phyloP scores from a whole-genome alignment of 192 early-diverging fungal species.

The Pilaira anomala region DNA sequence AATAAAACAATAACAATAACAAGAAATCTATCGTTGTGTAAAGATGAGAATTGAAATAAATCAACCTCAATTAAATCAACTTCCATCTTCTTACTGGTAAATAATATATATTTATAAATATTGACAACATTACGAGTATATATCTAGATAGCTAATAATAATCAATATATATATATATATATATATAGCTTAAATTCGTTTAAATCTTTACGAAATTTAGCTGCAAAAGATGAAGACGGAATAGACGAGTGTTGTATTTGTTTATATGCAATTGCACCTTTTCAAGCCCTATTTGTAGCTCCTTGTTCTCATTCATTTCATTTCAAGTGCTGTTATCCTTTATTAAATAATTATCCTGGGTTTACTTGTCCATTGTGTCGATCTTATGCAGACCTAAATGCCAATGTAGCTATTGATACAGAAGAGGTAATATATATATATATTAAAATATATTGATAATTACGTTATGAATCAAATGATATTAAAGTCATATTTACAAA shows the following conservation, averaged over 20 bases:
- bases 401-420: conserved; percentile 57
- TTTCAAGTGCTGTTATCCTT: conserved; percentile 86
- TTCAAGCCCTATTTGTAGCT: conserved; percentile 80
- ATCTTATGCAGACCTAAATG: conserved; percentile 88
- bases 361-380: conserved; percentile 92
- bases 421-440: conserved; percentile 11
- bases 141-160: no score
- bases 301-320: conserved; percentile 87
- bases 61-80: not conserved
- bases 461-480: no score
- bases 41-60: conserved; percentile 79
- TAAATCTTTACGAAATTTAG: not conserved
- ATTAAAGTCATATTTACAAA: no score
- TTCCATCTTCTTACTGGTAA: not conserved
- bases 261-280: conserved; percentile 70
- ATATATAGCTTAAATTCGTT: not conserved
- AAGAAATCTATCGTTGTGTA: conserved; percentile 92
- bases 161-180: not conserved
- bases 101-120: not conserved
- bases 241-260: conserved; percentile 79
- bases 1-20: no score
- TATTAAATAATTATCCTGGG: conserved; percentile 63
- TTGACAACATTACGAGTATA: conserved; percentile 2
- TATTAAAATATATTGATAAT: no score
- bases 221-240: not conserved